These are phyloP conservation scores for Cladosporium colombiae DNA, from an alignment of 2,329 filamentous ascomycete species.

Conservation along the genomic window DNA sequence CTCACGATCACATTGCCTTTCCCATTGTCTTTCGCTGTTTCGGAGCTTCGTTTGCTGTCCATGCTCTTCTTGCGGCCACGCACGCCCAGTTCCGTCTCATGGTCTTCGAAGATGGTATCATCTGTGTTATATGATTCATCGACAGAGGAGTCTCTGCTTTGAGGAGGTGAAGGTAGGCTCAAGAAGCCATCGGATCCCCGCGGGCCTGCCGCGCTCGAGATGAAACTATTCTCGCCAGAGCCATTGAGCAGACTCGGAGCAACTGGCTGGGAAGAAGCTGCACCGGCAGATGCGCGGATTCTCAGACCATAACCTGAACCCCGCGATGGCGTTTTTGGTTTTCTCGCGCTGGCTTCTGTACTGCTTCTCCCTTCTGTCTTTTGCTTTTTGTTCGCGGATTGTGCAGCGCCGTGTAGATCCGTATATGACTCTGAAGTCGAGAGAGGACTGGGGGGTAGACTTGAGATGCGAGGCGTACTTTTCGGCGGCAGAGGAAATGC, in stretches of 20 bases:
- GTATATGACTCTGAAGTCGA: slow-evolving; percentile 49
- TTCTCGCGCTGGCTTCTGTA: slow-evolving; percentile 32
- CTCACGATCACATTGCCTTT: slow-evolving; percentile 97
- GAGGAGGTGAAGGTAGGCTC: slow-evolving; percentile 77
- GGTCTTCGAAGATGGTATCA: slow-evolving; percentile 84
- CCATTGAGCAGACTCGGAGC: slow-evolving; percentile 77
- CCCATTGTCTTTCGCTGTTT: slow-evolving; percentile 58
- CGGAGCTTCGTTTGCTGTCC: slow-evolving; percentile 34
- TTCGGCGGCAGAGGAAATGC: slow-evolving; percentile 89
- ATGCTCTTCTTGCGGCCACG: slow-evolving; percentile 48
- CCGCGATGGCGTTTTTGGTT: slow-evolving; percentile 28
- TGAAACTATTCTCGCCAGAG: slow-evolving; percentile 73
- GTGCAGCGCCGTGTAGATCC: slow-evolving; percentile 37
- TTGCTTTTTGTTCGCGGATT: slow-evolving; percentile 35
- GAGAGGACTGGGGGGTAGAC: slow-evolving; percentile 59
- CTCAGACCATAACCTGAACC: slow-evolving; percentile 49
- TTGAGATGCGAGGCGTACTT: slow-evolving; percentile 60
- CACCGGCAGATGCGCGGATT: slow-evolving; percentile 43
- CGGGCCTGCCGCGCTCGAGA: slow-evolving; percentile 60
- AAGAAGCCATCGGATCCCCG: slow-evolving; percentile 74
- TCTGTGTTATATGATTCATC: slow-evolving; percentile 85
- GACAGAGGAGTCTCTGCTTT: slow-evolving; percentile 87
- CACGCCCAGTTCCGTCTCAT: slow-evolving; percentile 54
- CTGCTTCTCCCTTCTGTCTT: slow-evolving; percentile 36
- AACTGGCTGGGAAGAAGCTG: background rate